Percentiles rank a stretch among this genome's conserved stretches.
Evolutionary conservation across 2,329 filamentous ascomycete species (phyloP).

Genomic region (Aureobasidium sp.): DNA sequence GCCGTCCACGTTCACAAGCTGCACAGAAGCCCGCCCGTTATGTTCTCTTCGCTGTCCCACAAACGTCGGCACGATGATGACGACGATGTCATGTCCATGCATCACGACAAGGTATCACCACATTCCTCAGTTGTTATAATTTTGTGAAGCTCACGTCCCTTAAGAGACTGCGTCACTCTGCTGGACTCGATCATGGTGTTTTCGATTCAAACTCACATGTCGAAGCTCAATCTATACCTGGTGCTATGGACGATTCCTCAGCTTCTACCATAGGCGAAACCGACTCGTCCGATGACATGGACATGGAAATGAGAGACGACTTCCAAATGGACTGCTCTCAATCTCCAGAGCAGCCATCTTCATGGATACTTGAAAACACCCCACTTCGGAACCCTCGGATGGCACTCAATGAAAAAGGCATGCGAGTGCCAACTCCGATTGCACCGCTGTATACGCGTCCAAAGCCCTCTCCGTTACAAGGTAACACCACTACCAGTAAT

Average conservation of each 20-base stretch:
- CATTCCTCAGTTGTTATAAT: background rate
- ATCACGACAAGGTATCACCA: constrained; percentile 11
- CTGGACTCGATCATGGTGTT: background rate
- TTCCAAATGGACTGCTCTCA: constrained; percentile 3
- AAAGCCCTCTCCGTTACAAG: background rate
- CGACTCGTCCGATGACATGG: constrained; percentile 12
- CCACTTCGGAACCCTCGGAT: constrained; percentile 10
- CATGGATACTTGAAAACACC: constrained; percentile 4
- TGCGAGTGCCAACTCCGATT: constrained; percentile 7
- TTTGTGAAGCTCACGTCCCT: background rate
- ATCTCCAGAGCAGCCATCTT: constrained; percentile 4
- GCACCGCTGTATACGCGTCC: background rate
- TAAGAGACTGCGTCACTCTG: constrained; percentile 9
- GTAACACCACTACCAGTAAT: background rate
- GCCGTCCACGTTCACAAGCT: background rate
- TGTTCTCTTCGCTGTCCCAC: constrained; percentile 9
- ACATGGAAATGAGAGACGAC: constrained; percentile 12
- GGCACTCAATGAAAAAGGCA: constrained; percentile 1
- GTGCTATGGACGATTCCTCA: constrained; percentile 1
- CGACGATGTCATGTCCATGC: background rate
- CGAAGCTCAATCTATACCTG: background rate
- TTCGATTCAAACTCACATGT: background rate
- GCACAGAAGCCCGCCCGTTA: background rate
- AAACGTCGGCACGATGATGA: constrained; percentile 9
- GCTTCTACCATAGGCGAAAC: constrained; percentile 8